phyloP scores from a whole-genome alignment of 2,329 filamentous ascomycete genomes.

The Truncatella angustata region DNA sequence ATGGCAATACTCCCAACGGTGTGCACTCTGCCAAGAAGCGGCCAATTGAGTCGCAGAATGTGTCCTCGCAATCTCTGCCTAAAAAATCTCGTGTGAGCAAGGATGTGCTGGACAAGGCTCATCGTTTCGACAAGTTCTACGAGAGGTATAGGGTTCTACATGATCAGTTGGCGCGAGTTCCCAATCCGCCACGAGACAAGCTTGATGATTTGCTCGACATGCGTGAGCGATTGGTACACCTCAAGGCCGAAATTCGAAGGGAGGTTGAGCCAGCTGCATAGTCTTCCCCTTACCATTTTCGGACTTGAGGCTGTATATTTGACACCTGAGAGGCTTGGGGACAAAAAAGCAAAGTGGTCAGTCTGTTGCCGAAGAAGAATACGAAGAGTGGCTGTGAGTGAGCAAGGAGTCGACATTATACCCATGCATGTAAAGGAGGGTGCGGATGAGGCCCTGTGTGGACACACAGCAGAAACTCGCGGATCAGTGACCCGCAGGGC shows the following conservation, averaged over 20 bases:
- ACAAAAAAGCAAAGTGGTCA: too few relatives aligned
- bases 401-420: too few relatives aligned
- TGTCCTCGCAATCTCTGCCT: slow-evolving; percentile 27
- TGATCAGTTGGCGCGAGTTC: slow-evolving; percentile 48
- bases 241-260: slow-evolving; percentile 60
- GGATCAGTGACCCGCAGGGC: too few relatives aligned
- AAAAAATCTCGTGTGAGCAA: slow-evolving; percentile 42
- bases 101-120: slow-evolving; percentile 52
- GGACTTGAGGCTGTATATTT: too few relatives aligned
- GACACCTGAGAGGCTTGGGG: too few relatives aligned
- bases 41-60: slow-evolving; percentile 31
- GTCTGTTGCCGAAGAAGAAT: too few relatives aligned
- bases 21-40: slow-evolving; percentile 41
- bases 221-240: slow-evolving; percentile 49
- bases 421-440: too few relatives aligned
- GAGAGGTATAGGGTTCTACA: slow-evolving; percentile 57
- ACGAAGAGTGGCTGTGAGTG: too few relatives aligned
- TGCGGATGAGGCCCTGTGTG: too few relatives aligned
- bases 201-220: slow-evolving; percentile 51
- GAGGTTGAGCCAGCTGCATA: slow-evolving; percentile 34
- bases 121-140: slow-evolving; percentile 55
- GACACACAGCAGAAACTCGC: too few relatives aligned
- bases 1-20: slow-evolving; percentile 13
- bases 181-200: slow-evolving; percentile 50
- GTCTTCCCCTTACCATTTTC: neutral